phyloP scores from a whole-genome alignment of 1,139 yeast species.

The Saccharomyces hybrid region DNA sequence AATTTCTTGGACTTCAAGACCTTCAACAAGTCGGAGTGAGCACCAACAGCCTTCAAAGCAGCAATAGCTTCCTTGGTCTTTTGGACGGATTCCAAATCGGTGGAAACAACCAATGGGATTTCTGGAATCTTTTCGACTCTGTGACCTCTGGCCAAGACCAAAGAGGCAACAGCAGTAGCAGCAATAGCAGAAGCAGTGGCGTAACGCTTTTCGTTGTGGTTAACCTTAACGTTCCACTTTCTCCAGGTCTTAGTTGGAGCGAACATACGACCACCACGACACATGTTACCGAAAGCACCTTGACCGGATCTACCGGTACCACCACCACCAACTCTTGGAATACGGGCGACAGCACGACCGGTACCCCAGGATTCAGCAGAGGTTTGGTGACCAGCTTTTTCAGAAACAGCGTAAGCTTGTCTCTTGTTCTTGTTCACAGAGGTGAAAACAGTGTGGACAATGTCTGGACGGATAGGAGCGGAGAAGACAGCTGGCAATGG shows the following conservation, averaged over 20 bases:
- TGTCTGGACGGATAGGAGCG: constrained; percentile 99
- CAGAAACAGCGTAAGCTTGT: constrained; percentile 99
- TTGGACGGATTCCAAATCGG: constrained; percentile 84
- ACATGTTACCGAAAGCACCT: constrained; percentile 99
- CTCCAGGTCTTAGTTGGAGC: constrained; percentile 99
- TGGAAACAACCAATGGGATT: constrained; percentile 95
- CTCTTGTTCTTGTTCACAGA: constrained; percentile 99
- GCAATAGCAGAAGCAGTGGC: constrained; percentile 99
- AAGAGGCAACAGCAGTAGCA: constrained; percentile 97
- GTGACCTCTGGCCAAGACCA: constrained; percentile 99
- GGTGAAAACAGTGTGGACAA: constrained; percentile 97
- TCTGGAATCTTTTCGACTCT: constrained; percentile 97
- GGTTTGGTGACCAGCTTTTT: constrained; percentile 99
- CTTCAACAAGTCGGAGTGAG: constrained; percentile 96
- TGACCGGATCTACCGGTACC: constrained; percentile 99
- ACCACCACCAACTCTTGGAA: constrained; percentile 99
- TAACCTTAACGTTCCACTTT: constrained; percentile 99
- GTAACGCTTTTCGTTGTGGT: constrained; percentile 99
- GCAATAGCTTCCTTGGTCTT: constrained; percentile 99
- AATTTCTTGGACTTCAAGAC: constrained; percentile 97
- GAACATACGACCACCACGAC: constrained; percentile 99
- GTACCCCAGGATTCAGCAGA: constrained; percentile 99
- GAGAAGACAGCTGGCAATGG: constrained; percentile 98
- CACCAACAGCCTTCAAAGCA: constrained; percentile 96
- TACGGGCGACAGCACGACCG: constrained; percentile 99